Conservation (phyloP, 73 alveolate genomes). For the Tetrahymena thermophila region DNA sequence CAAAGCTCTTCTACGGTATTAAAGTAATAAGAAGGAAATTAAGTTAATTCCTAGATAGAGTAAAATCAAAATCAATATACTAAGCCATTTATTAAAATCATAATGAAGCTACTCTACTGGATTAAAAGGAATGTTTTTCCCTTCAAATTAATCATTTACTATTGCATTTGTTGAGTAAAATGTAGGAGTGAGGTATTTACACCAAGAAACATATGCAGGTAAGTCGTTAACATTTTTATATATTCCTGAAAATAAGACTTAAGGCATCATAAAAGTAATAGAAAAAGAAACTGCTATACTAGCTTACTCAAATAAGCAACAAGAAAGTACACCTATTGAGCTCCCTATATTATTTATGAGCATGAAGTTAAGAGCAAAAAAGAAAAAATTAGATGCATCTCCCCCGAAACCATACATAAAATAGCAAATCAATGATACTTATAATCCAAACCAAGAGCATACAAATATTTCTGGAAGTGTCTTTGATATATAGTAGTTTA, state of each 20-base stretch:
- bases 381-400: neutral
- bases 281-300: neutral
- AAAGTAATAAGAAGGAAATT: neutral
- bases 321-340: neutral
- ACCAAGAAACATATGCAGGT: neutral
- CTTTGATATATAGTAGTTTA: neutral
- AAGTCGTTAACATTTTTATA: neutral
- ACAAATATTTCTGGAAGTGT: neutral
- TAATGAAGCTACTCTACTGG: neutral
- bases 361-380: neutral
- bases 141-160: neutral
- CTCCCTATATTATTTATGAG: neutral
- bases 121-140: neutral
- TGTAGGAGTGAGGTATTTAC: neutral
- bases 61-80: neutral
- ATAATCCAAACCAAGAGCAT: neutral
- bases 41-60: neutral
- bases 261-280: neutral
- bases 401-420: neutral
- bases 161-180: neutral
- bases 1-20: neutral
- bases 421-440: neutral
- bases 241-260: neutral
- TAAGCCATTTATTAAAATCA: neutral
- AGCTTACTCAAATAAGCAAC: neutral